Percentiles rank a stretch among this genome's conserved stretches.
Evolutionary conservation across 495 filamentous ascomycete species (phyloP).

Genomic region (Physcia stellaris): DNA sequence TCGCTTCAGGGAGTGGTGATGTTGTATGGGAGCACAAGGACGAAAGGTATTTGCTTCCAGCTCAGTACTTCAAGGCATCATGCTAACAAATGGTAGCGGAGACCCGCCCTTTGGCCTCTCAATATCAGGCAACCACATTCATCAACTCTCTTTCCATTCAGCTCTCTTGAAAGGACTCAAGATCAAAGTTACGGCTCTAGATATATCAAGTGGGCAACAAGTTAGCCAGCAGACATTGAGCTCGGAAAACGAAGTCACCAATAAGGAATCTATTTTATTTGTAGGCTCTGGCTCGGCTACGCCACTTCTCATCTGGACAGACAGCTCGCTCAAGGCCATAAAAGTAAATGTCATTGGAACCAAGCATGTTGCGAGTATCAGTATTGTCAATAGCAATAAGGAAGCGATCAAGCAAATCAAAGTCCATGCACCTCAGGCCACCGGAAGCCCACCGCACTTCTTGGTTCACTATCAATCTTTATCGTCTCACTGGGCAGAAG

Average conservation of each 20-base stretch:
- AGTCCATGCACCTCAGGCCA: constrained; percentile 57
- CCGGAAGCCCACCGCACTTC: constrained; percentile 63
- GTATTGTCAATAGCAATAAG: constrained; percentile 36
- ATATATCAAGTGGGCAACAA: constrained; percentile 55
- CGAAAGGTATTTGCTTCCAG: constrained; percentile 28
- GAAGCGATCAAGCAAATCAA: constrained; percentile 51
- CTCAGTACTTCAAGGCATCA: neutral
- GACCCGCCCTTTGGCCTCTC: constrained; percentile 70
- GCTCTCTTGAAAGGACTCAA: constrained; percentile 50
- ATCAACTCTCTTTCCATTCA: constrained; percentile 63
- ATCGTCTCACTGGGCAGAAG: constrained; percentile 63
- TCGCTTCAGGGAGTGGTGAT: constrained; percentile 60
- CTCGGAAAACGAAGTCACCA: constrained; percentile 58
- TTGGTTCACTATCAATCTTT: constrained; percentile 68
- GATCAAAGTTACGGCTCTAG: constrained; percentile 58
- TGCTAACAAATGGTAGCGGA: constrained; percentile 29
- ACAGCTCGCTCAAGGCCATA: constrained; percentile 49
- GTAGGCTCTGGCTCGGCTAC: constrained; percentile 74
- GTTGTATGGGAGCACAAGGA: constrained; percentile 67
- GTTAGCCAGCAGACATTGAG: constrained; percentile 45
- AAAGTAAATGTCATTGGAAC: constrained; percentile 72
- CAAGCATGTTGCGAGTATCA: constrained; percentile 41
- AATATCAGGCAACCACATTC: constrained; percentile 57
- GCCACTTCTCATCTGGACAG: constrained; percentile 72
- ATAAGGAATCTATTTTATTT: constrained; percentile 55